Evolutionary conservation across 2,329 filamentous ascomycete species (phyloP), one percentile per base, ranked within the genome.

Genomic region (Trichoderma breve): DNA sequence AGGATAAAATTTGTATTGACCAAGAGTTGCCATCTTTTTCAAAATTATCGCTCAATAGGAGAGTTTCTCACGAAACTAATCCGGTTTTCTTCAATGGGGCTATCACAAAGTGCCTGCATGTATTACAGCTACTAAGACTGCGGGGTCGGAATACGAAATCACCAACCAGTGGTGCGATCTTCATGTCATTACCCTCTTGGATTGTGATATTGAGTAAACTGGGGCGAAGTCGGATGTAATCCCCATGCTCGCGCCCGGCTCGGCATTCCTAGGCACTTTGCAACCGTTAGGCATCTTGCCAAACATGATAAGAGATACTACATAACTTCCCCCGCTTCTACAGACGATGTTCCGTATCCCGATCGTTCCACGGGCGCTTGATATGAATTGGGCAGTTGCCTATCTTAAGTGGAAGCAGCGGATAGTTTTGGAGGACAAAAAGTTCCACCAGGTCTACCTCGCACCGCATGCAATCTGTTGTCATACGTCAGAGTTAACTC

Each of bases 311-410:
- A 51, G 28, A 15, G 62, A 60, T 70, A 55, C 36, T 63, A 55
- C 60, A 36, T 21, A 36, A 53, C n/a, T 4, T 64, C 47, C 68
- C 68, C 68, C 60, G 68, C 68, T 57, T 64, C 60, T 43, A 58
- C 68, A 58, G 11, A 30, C 30, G 11, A 62, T 34, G 26, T 30
- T 55, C 58, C 58, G 67, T 43, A 39, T 47, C 34, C 60, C 60
- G 47, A 71, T 28, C 58, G 24, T 71, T 28, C 55, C 30, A 71
- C 68, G 60, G 47, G 26, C 68, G 47, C 68, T 70, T 70, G 43
- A 62, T 43, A 70, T 70, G 67, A 62, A 70, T 70, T 28, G 55
- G 67, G 67, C 67, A 70, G 67, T 53, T 70, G 28, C 11, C 21
- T 62, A 70, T 55, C 39, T 9, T 2, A 14, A 51, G 55, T 61